Base-by-base conservation (phyloP, 139 green algal genomes). In the Chlorella sp. region DNA sequence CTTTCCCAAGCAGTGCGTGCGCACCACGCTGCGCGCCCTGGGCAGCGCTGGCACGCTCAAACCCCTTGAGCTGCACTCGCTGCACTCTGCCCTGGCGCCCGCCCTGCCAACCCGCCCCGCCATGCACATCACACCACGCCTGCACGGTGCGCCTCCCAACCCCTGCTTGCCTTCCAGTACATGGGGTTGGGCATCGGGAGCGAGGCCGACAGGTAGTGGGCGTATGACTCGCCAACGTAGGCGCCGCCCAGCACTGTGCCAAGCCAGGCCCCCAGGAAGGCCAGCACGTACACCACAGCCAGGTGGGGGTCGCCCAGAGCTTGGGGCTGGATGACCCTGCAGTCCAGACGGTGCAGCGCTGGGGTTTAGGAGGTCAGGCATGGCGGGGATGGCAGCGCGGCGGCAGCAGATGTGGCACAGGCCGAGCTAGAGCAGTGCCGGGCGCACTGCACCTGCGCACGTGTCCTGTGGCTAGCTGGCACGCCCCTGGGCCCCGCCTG, bases 311-410 rank as follows among this genome's bases (percentile, higher is more conserved):
- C 20, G 34, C 48, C 48, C 7, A 80, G 19, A 4, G 58, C 43
- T 44, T 86, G 65, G n/a, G 82, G 82, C 74, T 86, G 82, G 41
- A 86, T 36, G 3, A 68, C 82, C 32, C 58, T 86, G 82, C 46
- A 11, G 56, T 6, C 16, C 4, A 69, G 19, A 14, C 41, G 24
- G 2, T 17, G 46, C 46, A 64, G 38, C 0, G 46, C 1, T 17
- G 34, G 30, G 13, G 5, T 6, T 48, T 1, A 74, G 43, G 9
- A 30, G 9, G 32, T 75, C 17, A 30, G 2, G 11, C 8, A 20
- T 65, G 9, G 4, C 28, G 26, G 22, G 26, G 28, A 68, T 68
- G 60, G 17, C 60, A 68, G n/a, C n/a, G n/a, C n/a, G n/a, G n/a
- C n/a, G n/a, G n/a, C n/a, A n/a, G n/a, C n/a, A n/a, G n/a, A n/a